Base-by-base conservation (phyloP, 495 filamentous ascomycete species). In the Astrothelium macrocarpum region DNA sequence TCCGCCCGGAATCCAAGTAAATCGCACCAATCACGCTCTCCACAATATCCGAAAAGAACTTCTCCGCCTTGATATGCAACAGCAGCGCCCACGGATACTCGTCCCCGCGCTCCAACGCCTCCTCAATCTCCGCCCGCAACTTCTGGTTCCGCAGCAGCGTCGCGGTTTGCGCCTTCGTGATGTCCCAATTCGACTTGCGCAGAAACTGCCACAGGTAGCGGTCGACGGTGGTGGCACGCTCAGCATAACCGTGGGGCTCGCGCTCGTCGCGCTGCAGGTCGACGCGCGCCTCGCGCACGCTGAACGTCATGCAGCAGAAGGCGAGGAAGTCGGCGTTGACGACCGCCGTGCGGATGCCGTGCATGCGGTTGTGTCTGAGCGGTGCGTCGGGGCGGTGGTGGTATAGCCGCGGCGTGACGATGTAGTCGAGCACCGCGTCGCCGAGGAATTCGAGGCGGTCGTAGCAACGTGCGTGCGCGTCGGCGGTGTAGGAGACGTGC, bases 391-490 rank as follows among this genome's bases (percentile, higher is more conserved):
- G 70, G 39, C 77, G 73, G 0, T 75, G 68, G 0, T 46, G 68
- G 65, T 77, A 83, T 10, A 90, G 75, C 0, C 72, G 72, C 1
- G 74, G 76, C 10, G 87, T 81, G 56, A 97, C 78, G 59, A 96
- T 72, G 71, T 83, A 84, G 71, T 98, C 94, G 0, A 98, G 83
- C 12, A 96, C 76, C 0, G 91, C 81, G 69, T 98, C 94, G 9
- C 94, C 94, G 0, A 97, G 79, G 72, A 91, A 97, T 71, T 98
- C 94, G 16, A 97, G 80, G 0, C 92, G 85, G 67, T 97, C 88
- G 71, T 95, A 90, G 7, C 87, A 92, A 36, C 83, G 77, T 0
- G 75, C 75, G 9, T 72, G 71, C n/a, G 73, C 69, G 61, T 82
- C 77, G 46, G 76, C 73, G 39, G 74, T 77, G 67, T 81, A 90